Percentiles rank a stretch among this genome's conserved stretches.
These are phyloP conservation scores for Apophysomyces sp. DNA, from an alignment of 371 early-diverging fungal genomes.

Conservation along the genomic window DNA sequence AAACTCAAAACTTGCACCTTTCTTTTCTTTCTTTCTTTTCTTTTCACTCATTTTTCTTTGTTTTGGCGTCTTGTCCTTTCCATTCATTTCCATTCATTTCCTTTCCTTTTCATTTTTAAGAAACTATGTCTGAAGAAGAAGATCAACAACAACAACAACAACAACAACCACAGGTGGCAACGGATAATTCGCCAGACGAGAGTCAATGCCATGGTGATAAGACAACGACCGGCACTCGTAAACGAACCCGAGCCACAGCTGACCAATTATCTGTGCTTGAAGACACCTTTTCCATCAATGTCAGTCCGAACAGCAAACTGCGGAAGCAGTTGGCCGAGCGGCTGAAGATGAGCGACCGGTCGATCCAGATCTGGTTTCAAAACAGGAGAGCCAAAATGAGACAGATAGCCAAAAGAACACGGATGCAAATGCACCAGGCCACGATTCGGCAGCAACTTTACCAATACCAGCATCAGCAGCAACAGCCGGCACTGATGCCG, in stretches of 20 bases:
- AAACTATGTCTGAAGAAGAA: neutral
- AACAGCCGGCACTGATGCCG: neutral
- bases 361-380: slow-evolving; percentile 98
- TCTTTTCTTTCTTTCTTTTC: slow-evolving; percentile 5
- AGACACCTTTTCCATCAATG: slow-evolving; percentile 63
- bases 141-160: neutral
- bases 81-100: neutral
- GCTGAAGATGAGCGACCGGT: slow-evolving; percentile 84
- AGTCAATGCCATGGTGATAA: neutral
- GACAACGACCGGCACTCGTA: slow-evolving; percentile 14
- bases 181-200: too few species aligned
- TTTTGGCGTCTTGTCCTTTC: neutral
- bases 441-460: slow-evolving; percentile 8
- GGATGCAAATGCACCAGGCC: slow-evolving; percentile 26
- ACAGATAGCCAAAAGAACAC: slow-evolving; percentile 50
- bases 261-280: slow-evolving; percentile 72
- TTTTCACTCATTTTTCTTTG: neutral
- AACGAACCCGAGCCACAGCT: slow-evolving; percentile 64
- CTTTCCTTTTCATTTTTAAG: neutral
- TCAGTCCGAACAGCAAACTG: slow-evolving; percentile 67
- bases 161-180: neutral
- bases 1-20: too few species aligned
- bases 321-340: slow-evolving; percentile 80
- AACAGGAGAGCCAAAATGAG: slow-evolving; percentile 93
- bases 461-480: neutral